Evolutionary conservation across 768 basidiomycete genomes (phyloP).

Genomic region (Lactifluus rugatus): DNA sequence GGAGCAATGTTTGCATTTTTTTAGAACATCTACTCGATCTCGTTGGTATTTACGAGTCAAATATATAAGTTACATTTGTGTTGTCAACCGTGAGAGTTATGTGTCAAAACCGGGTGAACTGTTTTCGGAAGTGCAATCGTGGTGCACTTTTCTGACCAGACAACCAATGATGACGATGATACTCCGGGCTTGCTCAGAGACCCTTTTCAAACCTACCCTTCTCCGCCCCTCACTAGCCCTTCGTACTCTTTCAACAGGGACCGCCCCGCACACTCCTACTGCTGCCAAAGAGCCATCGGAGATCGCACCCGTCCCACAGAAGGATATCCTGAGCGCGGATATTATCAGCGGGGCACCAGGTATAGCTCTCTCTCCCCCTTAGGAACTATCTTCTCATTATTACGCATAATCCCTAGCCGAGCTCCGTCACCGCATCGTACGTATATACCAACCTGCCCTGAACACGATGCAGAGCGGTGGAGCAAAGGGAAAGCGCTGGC

Average conservation of each 20-base stretch:
- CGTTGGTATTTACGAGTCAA: background rate
- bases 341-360: slow-evolving; percentile 80
- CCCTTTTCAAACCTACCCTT: slow-evolving; percentile 20
- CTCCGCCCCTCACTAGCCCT: slow-evolving; percentile 12
- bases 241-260: slow-evolving; percentile 22
- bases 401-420: slow-evolving; percentile 41
- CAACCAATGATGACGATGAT: slow-evolving; percentile 33
- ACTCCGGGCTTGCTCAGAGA: slow-evolving; percentile 32
- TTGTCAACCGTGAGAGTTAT: slow-evolving; percentile 1
- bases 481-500: slow-evolving; percentile 80
- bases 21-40: background rate
- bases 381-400: background rate
- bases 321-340: slow-evolving; percentile 69
- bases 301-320: slow-evolving; percentile 33
- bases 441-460: slow-evolving; percentile 87
- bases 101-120: background rate
- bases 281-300: slow-evolving; percentile 31
- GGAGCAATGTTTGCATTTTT: background rate
- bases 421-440: slow-evolving; percentile 76
- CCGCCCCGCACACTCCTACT: slow-evolving; percentile 19
- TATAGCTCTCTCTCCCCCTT: slow-evolving; percentile 29
- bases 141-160: background rate
- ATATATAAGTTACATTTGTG: too few species aligned
- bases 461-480: slow-evolving; percentile 94
- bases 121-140: background rate